Conservation (phyloP, 305 asterid species). For the Plantago coronopus region DNA sequence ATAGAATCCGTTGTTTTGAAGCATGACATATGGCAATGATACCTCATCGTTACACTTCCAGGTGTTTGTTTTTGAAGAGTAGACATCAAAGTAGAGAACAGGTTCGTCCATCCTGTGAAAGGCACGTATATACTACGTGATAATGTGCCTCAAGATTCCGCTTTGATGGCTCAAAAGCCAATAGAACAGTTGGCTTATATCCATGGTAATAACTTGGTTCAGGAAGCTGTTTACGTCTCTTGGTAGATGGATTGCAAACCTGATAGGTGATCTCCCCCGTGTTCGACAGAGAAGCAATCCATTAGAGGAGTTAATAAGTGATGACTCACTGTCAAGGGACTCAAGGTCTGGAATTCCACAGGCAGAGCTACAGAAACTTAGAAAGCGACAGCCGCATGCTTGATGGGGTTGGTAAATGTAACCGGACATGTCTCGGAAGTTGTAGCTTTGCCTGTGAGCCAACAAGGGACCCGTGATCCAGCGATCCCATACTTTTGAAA, state of each 20-base stretch:
- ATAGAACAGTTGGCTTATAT: constrained; percentile 26
- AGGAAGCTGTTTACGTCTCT: constrained; percentile 17
- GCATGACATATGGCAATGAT: too few relatives aligned
- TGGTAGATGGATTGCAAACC: constrained; percentile 16
- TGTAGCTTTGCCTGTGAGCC: constrained; percentile 40
- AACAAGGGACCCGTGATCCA: constrained; percentile 40
- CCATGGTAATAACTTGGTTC: constrained; percentile 28
- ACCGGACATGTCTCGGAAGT: constrained; percentile 38
- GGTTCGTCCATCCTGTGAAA: constrained; percentile 15
- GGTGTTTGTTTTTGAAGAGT: too few relatives aligned
- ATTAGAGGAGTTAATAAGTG: constrained; percentile 24
- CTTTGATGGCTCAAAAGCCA: constrained; percentile 34
- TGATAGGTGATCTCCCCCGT: constrained; percentile 3
- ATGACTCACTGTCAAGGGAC: constrained; percentile 7
- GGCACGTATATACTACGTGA: constrained; percentile 29
- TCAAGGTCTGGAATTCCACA: constrained; percentile 25
- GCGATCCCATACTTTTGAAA: constrained; percentile 46
- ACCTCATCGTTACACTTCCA: too few relatives aligned
- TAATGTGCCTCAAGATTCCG: constrained; percentile 23
- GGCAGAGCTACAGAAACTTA: constrained; percentile 10
- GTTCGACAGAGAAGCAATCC: constrained; percentile 32
- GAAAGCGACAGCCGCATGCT: background rate
- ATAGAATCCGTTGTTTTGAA: too few relatives aligned
- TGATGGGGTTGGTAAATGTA: constrained; percentile 20
- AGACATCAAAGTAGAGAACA: constrained; percentile 23